A percentile compares a stretch with the other conserved stretches of the same genome.
Conservation (phyloP, 75 land plant species). For the Pseudotsuga menziesii region DNA sequence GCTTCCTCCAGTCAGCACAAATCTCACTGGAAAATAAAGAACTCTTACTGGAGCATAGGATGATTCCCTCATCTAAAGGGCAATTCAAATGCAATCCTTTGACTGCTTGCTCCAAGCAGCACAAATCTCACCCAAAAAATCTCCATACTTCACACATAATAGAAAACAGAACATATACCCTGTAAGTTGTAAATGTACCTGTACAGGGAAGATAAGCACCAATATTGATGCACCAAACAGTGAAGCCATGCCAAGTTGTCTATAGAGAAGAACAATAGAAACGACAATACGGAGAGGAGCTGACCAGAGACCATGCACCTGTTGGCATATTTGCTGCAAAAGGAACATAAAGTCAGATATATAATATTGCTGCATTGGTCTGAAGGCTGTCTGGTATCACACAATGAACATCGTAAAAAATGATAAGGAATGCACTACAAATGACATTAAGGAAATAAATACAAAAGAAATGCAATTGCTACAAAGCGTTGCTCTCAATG, state of each 20-base stretch:
- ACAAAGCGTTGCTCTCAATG: not conserved
- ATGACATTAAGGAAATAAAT: not conserved
- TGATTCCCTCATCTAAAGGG: no score
- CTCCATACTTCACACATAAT: no score
- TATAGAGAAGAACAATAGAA: slow-evolving; percentile 68
- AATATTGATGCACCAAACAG: slow-evolving; percentile 76
- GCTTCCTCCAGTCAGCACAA: no score
- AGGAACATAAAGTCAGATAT: slow-evolving; percentile 10
- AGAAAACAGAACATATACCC: no score
- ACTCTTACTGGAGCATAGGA: no score
- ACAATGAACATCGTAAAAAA: not conserved
- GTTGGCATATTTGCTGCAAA: slow-evolving; percentile 73
- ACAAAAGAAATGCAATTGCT: not conserved
- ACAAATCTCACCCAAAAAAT: no score
- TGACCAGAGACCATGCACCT: slow-evolving; percentile 88
- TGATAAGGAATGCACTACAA: not conserved
- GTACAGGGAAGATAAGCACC: slow-evolving; percentile 78
- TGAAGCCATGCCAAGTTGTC: slow-evolving; percentile 80
- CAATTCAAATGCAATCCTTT: no score
- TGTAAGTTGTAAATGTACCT: slow-evolving; percentile 31
- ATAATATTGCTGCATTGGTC: not conserved
- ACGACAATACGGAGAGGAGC: slow-evolving; percentile 84
- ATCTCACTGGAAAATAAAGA: no score
- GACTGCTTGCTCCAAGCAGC: no score
- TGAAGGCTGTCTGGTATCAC: not conserved